phyloP scores from a whole-genome alignment of 768 basidiomycete genomes.

The Grammothele lineata region DNA sequence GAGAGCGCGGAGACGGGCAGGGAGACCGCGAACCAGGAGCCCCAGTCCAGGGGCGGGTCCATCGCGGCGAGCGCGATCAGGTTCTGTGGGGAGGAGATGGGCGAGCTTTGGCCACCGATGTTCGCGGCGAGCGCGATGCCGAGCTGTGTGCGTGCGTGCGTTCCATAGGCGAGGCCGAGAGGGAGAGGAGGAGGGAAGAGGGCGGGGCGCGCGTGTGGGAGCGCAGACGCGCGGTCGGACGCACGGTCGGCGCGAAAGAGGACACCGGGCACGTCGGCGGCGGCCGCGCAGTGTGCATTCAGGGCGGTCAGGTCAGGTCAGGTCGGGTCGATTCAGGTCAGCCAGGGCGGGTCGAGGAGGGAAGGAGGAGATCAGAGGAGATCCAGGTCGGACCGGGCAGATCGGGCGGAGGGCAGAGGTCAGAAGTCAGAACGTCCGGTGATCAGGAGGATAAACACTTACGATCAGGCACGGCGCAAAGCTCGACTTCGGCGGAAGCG shows the following conservation, averaged over 20 bases:
- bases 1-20: conserved; percentile 87
- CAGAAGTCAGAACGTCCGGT: neutral
- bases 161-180: conserved; percentile 3
- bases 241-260: too few relatives aligned
- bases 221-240: too few relatives aligned
- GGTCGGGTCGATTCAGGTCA: too few relatives aligned
- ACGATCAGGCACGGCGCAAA: conserved; percentile 93
- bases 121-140: conserved; percentile 98
- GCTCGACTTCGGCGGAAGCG: conserved; percentile 77
- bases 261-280: too few relatives aligned
- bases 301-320: too few relatives aligned
- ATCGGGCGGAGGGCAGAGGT: neutral
- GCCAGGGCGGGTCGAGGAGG: neutral
- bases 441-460: conserved; percentile 28
- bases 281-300: too few relatives aligned
- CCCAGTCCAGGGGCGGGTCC: conserved; percentile 85
- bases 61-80: conserved; percentile 87
- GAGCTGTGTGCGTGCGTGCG: conserved; percentile 45
- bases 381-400: too few relatives aligned
- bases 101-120: conserved; percentile 95
- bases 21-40: conserved; percentile 89
- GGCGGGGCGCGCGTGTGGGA: too few relatives aligned
- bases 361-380: neutral
- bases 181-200: too few relatives aligned
- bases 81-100: conserved; percentile 97